Conservation (phyloP, 1,284 basidiomycete species). For the Ganoderma sp. region DNA sequence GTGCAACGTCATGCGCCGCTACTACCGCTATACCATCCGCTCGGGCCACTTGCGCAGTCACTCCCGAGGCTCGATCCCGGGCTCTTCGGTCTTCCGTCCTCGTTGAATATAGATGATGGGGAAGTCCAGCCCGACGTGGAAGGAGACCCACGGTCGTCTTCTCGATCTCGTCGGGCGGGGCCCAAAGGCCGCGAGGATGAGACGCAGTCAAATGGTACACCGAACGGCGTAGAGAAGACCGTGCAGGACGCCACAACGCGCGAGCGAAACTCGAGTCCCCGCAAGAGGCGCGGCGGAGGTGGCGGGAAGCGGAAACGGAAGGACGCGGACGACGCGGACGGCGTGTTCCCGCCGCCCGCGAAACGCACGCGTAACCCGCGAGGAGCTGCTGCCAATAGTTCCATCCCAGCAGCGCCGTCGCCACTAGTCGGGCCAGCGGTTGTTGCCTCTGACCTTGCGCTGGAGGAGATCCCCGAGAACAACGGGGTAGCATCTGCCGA, state of each 20-base stretch:
- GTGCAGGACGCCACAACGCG: conserved; percentile 21
- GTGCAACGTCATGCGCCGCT: conserved; percentile 46
- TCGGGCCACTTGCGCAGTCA: conserved; percentile 66
- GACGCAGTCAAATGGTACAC: conserved; percentile 25
- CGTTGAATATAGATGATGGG: conserved; percentile 41
- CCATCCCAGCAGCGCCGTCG: conserved; percentile 34
- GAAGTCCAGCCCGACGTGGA: conserved; percentile 46
- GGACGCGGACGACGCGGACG: conserved; percentile 67
- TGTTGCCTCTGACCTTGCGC: conserved; percentile 31
- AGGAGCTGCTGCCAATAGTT: conserved; percentile 37
- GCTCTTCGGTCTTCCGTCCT: conserved; percentile 51
- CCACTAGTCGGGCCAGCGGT: conserved; percentile 38
- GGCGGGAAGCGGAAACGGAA: conserved; percentile 62
- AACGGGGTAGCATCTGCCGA: conserved; percentile 34
- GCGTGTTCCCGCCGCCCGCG: conserved; percentile 73
- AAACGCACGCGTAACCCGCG: conserved; percentile 65
- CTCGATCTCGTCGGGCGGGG: conserved; percentile 56
- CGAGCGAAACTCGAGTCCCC: conserved; percentile 41
- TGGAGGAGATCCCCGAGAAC: conserved; percentile 31
- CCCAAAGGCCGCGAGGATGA: conserved; percentile 55
- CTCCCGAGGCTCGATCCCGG: conserved; percentile 68
- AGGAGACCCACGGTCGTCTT: conserved; percentile 48
- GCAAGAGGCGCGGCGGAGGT: conserved; percentile 41
- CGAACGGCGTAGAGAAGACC: conserved; percentile 24
- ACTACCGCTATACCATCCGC: conserved; percentile 74